A percentile compares a stretch with the other conserved stretches of the same genome.
phyloP scores from a whole-genome alignment of 176 grass and related monocot species.

The Musa schizocarpa region DNA sequence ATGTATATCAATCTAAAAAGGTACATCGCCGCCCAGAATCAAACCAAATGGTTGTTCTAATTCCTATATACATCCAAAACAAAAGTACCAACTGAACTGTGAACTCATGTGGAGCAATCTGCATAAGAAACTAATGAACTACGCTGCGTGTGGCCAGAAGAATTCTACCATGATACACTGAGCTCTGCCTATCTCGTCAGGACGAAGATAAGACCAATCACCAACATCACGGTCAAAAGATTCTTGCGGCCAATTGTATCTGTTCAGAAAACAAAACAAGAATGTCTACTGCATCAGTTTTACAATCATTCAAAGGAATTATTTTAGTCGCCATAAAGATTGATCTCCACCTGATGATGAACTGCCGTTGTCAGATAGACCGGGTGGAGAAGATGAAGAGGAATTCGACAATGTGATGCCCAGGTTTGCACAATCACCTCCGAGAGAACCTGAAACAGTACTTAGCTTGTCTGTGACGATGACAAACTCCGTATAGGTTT shows the following conservation, averaged over 20 bases:
- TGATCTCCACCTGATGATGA: conserved; percentile 3
- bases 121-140: too few relatives aligned
- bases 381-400: conserved; percentile 37
- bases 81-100: too few relatives aligned
- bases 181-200: not conserved
- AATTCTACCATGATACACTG: not conserved
- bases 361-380: conserved; percentile 18
- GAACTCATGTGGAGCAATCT: too few relatives aligned
- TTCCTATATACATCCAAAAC: not conserved
- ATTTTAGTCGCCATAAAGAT: not conserved
- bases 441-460: conserved; percentile 50
- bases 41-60: not conserved
- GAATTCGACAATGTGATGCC: conserved; percentile 42
- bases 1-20: too few relatives aligned
- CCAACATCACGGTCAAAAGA: not conserved
- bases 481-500: too few relatives aligned
- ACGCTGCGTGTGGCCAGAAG: too few relatives aligned
- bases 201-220: not conserved
- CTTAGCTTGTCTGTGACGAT: not conserved
- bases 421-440: conserved; percentile 50
- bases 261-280: not conserved
- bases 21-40: too few relatives aligned
- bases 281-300: not conserved
- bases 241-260: not conserved
- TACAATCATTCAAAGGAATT: not conserved